phyloP scores from a whole-genome alignment of 1,139 yeast genomes.

The Kodamaea sp. region DNA sequence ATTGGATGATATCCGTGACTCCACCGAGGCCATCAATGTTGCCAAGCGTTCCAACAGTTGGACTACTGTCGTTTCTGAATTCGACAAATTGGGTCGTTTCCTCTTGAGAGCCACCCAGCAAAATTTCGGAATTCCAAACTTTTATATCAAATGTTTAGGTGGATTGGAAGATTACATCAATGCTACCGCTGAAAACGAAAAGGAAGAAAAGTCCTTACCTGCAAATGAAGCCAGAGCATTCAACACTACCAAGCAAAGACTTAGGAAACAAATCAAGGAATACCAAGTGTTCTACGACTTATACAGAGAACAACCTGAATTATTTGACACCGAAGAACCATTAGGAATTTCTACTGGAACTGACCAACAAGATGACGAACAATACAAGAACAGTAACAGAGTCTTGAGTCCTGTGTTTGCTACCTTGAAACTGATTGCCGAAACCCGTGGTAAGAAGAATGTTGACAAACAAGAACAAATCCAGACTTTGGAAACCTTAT shows the following conservation, averaged over 20 bases:
- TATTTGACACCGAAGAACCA: conserved; percentile 59
- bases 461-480: conserved; percentile 84
- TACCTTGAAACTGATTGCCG: conserved; percentile 73
- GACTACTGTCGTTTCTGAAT: conserved; percentile 73
- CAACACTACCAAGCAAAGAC: conserved; percentile 86
- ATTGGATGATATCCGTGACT: conserved; percentile 77
- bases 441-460: conserved; percentile 94
- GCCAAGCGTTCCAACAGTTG: conserved; percentile 77
- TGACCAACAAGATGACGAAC: conserved; percentile 20
- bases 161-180: conserved; percentile 71
- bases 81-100: conserved; percentile 72
- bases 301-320: conserved; percentile 71
- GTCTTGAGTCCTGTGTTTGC: conserved; percentile 60
- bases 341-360: conserved; percentile 21
- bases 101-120: conserved; percentile 75
- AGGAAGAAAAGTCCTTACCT: conserved; percentile 68
- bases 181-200: conserved; percentile 59
- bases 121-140: conserved; percentile 67
- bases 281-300: conserved; percentile 57
- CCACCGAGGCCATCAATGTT: conserved; percentile 68
- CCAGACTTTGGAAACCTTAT: conserved; percentile 63
- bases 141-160: conserved; percentile 67
- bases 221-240: conserved; percentile 86
- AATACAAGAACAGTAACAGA: conserved; percentile 18
- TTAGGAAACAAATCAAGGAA: conserved; percentile 77